phyloP scores from a whole-genome alignment of 257 asterid genomes.

The Gentiana dahurica region DNA sequence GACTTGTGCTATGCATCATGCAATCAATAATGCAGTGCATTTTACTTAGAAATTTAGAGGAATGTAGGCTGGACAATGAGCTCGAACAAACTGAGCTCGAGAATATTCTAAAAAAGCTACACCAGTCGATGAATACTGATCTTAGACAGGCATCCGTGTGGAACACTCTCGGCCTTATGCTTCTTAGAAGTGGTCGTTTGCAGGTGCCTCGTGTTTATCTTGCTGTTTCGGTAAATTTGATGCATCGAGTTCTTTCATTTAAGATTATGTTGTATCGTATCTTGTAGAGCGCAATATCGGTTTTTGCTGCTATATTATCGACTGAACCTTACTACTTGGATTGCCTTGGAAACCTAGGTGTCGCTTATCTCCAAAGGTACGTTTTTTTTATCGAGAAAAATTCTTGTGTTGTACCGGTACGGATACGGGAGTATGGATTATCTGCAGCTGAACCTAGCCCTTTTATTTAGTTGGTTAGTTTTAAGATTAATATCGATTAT shows the following conservation, averaged over 20 bases:
- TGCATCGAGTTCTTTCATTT: conserved; percentile 4
- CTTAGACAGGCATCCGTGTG: conserved; percentile 83
- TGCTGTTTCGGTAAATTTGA: conserved; percentile 5
- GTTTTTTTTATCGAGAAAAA: too few relatives aligned
- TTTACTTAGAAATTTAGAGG: conserved; percentile 71
- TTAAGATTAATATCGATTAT: background rate
- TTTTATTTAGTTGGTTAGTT: too few relatives aligned
- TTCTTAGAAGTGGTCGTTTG: conserved; percentile 79
- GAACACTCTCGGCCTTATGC: conserved; percentile 79
- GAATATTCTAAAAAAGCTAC: conserved; percentile 62
- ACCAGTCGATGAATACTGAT: conserved; percentile 65
- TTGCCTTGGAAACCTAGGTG: conserved; percentile 91
- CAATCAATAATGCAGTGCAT: conserved; percentile 50
- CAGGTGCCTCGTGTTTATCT: conserved; percentile 41
- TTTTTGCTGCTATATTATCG: conserved; percentile 68
- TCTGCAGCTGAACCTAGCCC: too few relatives aligned
- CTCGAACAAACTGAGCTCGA: conserved; percentile 77
- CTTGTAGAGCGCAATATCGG: conserved; percentile 79
- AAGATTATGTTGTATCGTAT: conserved; percentile 18
- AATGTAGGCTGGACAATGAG: conserved; percentile 54
- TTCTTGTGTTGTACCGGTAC: too few relatives aligned
- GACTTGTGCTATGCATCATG: background rate
- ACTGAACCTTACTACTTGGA: conserved; percentile 76
- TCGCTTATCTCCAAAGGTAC: conserved; percentile 85
- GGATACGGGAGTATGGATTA: too few relatives aligned